Evolutionary conservation across 2,329 filamentous ascomycete species (phyloP), one percentile per base, ranked within the genome.

Genomic region (Penicillium sp.): DNA sequence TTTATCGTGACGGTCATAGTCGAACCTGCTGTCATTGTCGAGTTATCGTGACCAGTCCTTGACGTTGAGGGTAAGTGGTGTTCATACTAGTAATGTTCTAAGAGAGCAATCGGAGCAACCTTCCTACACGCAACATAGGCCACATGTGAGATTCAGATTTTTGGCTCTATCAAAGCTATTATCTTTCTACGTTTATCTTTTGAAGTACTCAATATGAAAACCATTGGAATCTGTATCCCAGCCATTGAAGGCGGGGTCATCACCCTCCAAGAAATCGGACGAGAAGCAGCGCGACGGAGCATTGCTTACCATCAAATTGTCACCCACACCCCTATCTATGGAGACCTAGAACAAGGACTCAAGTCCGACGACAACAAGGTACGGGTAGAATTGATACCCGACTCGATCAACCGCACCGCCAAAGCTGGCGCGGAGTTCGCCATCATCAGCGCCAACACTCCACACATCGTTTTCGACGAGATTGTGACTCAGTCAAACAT

Each of bases 401-500:
- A 47, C 7, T 58, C 56, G 1, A 56, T 58, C 35, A 56, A 58
- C 19, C 30, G 49, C 14, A 56, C 43, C 2, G 56, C 56, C 16
- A 49, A 53, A 44, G 56, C 56, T 16, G 53, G 53, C 7, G 56
- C 56, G 4, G 53, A 56, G 2, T 56, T 56, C 49, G 56, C 53
- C 25, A 56, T 58, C 40, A 56, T 58, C n/a, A 49, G 53, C 25
- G 53, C 56, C 10, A 58, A 56, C 7, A 56, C 44, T 16, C 38
- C 44, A 6, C 56, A 58, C 33, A 41, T 58, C 16, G 56, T 37
- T 9, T 50, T 49, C n/a, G 17, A 49, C 31, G 44, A 50, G 2
- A 37, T 41, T 2, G 30, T 31, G 25, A 40, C 35, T 35, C 36
- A 50, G 22, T 56, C 53, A 38, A 12, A n/a, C 9, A 58, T 58